Base-by-base conservation (phyloP, 345 rosid species). In the Pugionium dolabratum region DNA sequence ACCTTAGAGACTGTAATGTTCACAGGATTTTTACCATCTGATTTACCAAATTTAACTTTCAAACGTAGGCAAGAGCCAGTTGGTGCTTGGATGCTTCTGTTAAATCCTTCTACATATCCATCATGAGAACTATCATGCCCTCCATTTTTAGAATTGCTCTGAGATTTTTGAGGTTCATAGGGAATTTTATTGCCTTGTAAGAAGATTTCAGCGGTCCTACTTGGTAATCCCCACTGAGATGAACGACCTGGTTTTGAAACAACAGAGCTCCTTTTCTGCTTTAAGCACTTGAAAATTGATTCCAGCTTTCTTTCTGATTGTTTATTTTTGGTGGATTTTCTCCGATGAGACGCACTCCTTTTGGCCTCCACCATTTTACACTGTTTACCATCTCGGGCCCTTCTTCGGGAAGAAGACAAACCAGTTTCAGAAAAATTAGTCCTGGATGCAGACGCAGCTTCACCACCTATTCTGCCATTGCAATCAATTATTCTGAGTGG, bases 41-140 rank as follows among this genome's bases (percentile, higher is more conserved):
- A 79, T 27, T 85, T 87, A 56, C 99, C 95, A 78, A 90, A 65
- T 77, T 83, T 94, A 65, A 94, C 83, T 84, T 79, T 90, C 76
- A 94, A 76, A 39, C 95, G 91, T 45, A 94, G 81, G 75, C 86
- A 69, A 59, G 66, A 72, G 43, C 70, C 70, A 45, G 74, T 78
- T 70, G 79, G 70, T 76, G 79, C 62, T 73, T 44, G 65, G 62
- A 28, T 10, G 43, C 76, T 79, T 69, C 71, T 75, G 61, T 74
- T 73, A 40, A 85, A 77, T 31, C 57, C 74, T 34, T 69, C 72
- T 26, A 68, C 68, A 61, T 64, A 68, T 47, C 78, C 68, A 45
- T 72, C 67, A 45, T 57, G 55, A 48, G 5, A 67, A 47, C 70
- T 81, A 41, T 36, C 79, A 64, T 2, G 58, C 67, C 78, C 82